A percentile compares a stretch with the other conserved stretches of the same genome.
Evolutionary conservation across 2,329 filamentous ascomycete genomes (phyloP).

Genomic region (Zasmidium cellare): DNA sequence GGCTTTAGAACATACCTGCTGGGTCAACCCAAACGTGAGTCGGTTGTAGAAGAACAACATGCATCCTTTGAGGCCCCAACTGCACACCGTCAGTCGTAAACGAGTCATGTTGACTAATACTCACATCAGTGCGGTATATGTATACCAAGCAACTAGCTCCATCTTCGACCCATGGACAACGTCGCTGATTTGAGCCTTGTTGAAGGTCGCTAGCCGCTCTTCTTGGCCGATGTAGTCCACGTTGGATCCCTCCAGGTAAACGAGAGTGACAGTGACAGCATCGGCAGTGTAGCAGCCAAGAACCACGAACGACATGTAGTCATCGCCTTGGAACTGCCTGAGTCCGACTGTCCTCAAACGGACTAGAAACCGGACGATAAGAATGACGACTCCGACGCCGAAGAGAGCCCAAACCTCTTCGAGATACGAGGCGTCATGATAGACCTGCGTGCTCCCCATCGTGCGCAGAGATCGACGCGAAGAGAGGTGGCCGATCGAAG

Average conservation of each 20-base stretch:
- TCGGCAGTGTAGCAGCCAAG: constrained; percentile 39
- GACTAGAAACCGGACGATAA: constrained; percentile 38
- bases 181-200: constrained; percentile 29
- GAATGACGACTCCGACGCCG: constrained; percentile 33
- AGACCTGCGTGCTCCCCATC: constrained; percentile 20
- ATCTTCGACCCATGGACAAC: constrained; percentile 39
- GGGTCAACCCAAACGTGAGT: constrained; percentile 31
- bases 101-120: too few species aligned
- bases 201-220: constrained; percentile 26
- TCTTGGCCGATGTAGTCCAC: constrained; percentile 24
- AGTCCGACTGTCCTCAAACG: constrained; percentile 41
- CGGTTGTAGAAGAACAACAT: constrained; percentile 35
- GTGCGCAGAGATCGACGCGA: background rate
- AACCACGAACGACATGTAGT: constrained; percentile 39
- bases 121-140: constrained; percentile 20
- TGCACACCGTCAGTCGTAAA: background rate
- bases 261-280: constrained; percentile 37
- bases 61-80: constrained; percentile 27
- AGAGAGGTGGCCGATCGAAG: background rate
- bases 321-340: constrained; percentile 41
- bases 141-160: constrained; percentile 42
- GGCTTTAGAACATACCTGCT: too few species aligned
- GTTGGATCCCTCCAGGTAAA: constrained; percentile 33
- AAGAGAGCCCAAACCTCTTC: constrained; percentile 30
- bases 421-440: constrained; percentile 23